Percentiles rank a stretch among this genome's conserved stretches.
phyloP scores from a whole-genome alignment of 768 basidiomycete genomes.

The Dacryopinax primogenitus region DNA sequence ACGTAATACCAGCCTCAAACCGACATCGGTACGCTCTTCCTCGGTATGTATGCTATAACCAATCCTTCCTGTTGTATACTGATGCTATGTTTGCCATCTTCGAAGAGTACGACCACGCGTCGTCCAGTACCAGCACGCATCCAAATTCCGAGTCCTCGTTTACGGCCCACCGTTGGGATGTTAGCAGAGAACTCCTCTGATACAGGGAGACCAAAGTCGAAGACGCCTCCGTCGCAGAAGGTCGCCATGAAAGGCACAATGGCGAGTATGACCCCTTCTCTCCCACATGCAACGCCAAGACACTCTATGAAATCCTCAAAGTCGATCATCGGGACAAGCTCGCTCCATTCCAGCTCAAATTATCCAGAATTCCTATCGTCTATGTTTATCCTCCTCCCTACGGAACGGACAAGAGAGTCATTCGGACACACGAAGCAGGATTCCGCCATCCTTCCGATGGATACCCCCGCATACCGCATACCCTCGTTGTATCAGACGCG shows the following conservation, averaged over 20 bases:
- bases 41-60: background rate
- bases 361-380: background rate
- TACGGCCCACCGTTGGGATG: background rate
- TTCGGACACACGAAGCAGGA: conserved; percentile 1
- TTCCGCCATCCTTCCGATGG: background rate
- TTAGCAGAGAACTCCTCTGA: background rate
- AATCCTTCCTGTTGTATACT: background rate
- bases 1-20: background rate
- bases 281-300: background rate
- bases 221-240: background rate
- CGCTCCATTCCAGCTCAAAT: background rate
- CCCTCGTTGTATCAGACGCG: background rate
- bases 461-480: background rate
- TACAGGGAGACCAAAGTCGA: background rate
- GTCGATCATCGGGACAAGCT: background rate
- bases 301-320: background rate
- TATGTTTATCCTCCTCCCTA: background rate
- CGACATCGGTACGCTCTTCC: background rate
- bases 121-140: background rate
- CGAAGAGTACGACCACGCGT: background rate
- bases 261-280: background rate
- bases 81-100: background rate
- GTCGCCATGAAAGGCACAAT: background rate
- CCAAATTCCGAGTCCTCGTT: background rate
- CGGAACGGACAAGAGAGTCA: background rate